phyloP scores from a whole-genome alignment of 129 eudicot species.

The Solidago caesia region DNA sequence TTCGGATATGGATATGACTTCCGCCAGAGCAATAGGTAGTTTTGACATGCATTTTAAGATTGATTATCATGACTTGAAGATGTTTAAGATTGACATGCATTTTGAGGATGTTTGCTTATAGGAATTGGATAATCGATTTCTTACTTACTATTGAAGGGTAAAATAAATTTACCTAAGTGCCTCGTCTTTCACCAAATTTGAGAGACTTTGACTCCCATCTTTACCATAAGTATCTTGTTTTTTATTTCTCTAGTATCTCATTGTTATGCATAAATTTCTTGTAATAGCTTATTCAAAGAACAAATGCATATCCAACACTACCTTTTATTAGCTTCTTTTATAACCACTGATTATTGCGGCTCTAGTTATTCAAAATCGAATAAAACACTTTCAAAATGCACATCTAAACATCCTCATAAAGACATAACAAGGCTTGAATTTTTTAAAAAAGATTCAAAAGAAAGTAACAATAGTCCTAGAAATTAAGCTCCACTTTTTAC shows the following conservation, averaged over 20 bases:
- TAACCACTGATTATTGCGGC: neutral
- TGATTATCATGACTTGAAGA: neutral
- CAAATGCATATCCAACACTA: neutral
- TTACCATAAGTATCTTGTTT: neutral
- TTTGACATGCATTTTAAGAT: neutral
- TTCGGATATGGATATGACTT: conserved; percentile 96
- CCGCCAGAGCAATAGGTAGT: conserved; percentile 89
- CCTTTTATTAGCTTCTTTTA: neutral
- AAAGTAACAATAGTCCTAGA: neutral
- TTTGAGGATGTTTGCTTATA: neutral
- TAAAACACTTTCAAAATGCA: neutral
- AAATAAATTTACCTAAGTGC: neutral
- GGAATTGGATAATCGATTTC: too few species aligned
- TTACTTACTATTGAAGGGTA: neutral
- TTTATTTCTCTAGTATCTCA: neutral
- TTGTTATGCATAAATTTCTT: neutral
- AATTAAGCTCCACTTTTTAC: neutral
- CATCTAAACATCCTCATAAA: neutral
- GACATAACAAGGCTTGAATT: neutral
- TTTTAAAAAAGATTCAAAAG: neutral
- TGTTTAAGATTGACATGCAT: neutral
- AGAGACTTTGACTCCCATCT: neutral
- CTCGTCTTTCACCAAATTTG: neutral
- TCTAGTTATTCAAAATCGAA: neutral
- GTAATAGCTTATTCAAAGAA: neutral